These are phyloP conservation scores for Acanthamoeba royreba DNA, from an alignment of 208 protist genomes.

Conservation along the genomic window DNA sequence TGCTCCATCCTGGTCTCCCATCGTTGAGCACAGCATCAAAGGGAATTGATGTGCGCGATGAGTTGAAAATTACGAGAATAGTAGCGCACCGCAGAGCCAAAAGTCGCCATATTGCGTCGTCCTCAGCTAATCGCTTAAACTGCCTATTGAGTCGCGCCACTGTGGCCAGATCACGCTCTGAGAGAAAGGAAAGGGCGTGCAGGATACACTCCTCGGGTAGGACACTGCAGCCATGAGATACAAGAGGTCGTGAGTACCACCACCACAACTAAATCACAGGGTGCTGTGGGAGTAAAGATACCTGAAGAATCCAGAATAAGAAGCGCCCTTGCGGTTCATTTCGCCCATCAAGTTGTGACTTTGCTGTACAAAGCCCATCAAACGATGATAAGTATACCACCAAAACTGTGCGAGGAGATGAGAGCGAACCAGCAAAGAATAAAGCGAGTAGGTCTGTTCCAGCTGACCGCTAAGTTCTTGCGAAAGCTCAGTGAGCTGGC, in stretches of 20 bases:
- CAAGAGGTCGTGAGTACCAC: background rate
- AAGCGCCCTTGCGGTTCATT: background rate
- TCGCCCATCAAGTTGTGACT: background rate
- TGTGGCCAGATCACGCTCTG: background rate
- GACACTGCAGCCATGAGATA: background rate
- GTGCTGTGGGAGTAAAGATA: background rate
- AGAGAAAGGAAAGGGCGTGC: background rate
- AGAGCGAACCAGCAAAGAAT: background rate
- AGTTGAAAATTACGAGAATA: too few relatives aligned
- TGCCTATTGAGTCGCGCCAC: slow-evolving; percentile 6
- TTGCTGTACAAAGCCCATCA: background rate
- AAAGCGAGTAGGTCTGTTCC: background rate
- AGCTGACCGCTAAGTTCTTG: background rate
- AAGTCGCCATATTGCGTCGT: background rate
- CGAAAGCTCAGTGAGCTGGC: background rate
- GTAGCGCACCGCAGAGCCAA: background rate
- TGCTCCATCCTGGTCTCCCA: too few relatives aligned
- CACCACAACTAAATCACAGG: background rate
- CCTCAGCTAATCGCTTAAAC: background rate
- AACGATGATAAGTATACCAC: background rate
- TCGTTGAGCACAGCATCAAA: too few relatives aligned
- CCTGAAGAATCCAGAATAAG: background rate
- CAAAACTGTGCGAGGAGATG: background rate
- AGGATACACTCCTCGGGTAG: background rate
- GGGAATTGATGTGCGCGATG: too few relatives aligned